These are phyloP conservation scores for Ceratorhiza oryzae-sativae DNA, from an alignment of 1,284 basidiomycete species.

Conservation along the genomic window DNA sequence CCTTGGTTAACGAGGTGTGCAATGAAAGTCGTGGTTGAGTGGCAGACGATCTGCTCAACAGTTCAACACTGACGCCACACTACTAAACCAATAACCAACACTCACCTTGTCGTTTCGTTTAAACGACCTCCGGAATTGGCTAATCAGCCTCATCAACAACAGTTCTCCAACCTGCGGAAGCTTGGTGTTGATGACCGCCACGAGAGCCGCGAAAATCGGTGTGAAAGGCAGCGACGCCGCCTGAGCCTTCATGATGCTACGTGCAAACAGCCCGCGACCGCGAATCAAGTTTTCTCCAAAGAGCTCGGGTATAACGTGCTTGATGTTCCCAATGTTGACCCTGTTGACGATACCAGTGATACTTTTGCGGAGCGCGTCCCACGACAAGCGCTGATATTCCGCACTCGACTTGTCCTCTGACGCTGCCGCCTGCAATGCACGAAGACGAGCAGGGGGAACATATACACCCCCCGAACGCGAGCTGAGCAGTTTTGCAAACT, in stretches of 20 bases:
- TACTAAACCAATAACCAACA: conserved; percentile 40
- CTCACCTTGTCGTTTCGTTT: conserved; percentile 97
- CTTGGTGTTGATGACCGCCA: conserved; percentile 97
- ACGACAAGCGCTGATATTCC: conserved; percentile 96
- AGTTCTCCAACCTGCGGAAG: conserved; percentile 96
- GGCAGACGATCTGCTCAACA: conserved; percentile 76
- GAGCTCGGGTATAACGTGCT: conserved; percentile 92
- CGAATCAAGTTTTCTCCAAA: conserved; percentile 92
- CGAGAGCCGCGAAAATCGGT: conserved; percentile 93
- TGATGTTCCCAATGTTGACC: conserved; percentile 96
- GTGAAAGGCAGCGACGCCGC: conserved; percentile 96
- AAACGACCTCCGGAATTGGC: conserved; percentile 94
- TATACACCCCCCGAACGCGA: conserved; percentile 90
- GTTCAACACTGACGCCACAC: conserved; percentile 14
- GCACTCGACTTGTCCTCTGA: conserved; percentile 82
- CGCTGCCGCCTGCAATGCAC: conserved; percentile 85
- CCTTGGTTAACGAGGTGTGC: conserved; percentile 97
- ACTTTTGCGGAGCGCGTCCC: conserved; percentile 97
- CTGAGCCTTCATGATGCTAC: conserved; percentile 98
- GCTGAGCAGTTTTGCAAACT: conserved; percentile 44
- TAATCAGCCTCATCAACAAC: conserved; percentile 85
- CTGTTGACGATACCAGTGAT: conserved; percentile 99
- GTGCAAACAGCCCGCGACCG: conserved; percentile 86
- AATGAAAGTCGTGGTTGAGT: conserved; percentile 94
- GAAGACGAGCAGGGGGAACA: conserved; percentile 91